A percentile compares a stretch with the other conserved stretches of the same genome.
Evolutionary conservation across 106 monocot species (phyloP).

Genomic region (Ottelia alismoides): DNA sequence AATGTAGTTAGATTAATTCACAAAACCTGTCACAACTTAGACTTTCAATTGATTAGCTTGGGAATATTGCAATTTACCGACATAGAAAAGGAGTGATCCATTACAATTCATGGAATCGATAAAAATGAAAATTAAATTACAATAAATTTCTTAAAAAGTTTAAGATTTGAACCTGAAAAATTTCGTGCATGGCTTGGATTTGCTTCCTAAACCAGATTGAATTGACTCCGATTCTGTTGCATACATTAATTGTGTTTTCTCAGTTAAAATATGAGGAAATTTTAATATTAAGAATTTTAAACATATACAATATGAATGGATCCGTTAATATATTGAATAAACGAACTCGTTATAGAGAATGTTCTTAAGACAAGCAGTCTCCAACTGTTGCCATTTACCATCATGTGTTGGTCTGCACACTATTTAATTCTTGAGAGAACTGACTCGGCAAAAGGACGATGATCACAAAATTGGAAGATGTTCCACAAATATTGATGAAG

Average conservation of each 20-base stretch:
- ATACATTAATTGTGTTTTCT: constrained; percentile 70
- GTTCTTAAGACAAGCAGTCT: neutral
- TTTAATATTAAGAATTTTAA: constrained; percentile 27
- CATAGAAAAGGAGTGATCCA: neutral
- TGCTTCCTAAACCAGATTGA: constrained; percentile 97
- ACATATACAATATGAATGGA: neutral
- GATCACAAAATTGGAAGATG: neutral
- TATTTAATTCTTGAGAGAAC: too few species aligned
- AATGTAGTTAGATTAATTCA: constrained; percentile 56
- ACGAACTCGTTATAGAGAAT: neutral
- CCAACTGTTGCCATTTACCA: too few species aligned
- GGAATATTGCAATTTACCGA: constrained; percentile 13
- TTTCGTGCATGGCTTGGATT: constrained; percentile 99
- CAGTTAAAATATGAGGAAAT: constrained; percentile 32
- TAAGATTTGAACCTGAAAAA: constrained; percentile 99
- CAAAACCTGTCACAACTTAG: constrained; percentile 60
- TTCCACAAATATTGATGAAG: neutral
- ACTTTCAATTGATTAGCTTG: constrained; percentile 33
- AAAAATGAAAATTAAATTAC: constrained; percentile 20
- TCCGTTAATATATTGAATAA: neutral
- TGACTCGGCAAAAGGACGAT: too few species aligned
- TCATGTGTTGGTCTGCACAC: too few species aligned
- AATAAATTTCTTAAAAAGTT: constrained; percentile 40
- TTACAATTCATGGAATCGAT: constrained; percentile 2
- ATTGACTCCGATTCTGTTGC: constrained; percentile 72